These are phyloP conservation scores for Chaetomiaceae sp. DNA, from an alignment of 2,329 filamentous ascomycete genomes.

Conservation along the genomic window DNA sequence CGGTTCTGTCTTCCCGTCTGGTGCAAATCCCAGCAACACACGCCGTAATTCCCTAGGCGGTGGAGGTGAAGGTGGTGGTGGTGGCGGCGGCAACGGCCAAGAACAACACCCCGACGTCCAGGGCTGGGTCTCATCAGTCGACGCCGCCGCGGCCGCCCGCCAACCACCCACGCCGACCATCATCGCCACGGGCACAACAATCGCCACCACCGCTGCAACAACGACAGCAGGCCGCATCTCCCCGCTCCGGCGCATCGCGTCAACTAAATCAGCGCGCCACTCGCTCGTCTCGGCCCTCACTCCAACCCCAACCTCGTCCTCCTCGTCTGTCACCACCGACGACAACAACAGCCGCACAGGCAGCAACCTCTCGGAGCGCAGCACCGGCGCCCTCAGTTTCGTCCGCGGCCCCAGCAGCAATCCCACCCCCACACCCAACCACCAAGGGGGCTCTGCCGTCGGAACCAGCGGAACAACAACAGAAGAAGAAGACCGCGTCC, in stretches of 20 bases:
- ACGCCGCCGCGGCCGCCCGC: constrained; percentile 36
- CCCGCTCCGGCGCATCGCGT: constrained; percentile 8
- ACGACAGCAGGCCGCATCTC: constrained; percentile 1
- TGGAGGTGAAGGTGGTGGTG: too few relatives aligned
- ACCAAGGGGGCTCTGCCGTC: too few relatives aligned
- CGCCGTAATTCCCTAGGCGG: constrained; percentile 6
- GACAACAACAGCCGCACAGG: constrained; percentile 39
- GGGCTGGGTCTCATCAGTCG: constrained; percentile 54
- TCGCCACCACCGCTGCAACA: background rate
- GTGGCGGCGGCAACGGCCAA: constrained; percentile 21
- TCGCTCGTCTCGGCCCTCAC: background rate
- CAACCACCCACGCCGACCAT: constrained; percentile 4
- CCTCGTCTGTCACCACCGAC: background rate
- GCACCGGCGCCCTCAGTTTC: constrained; percentile 35
- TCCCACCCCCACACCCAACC: too few relatives aligned
- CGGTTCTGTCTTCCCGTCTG: constrained; percentile 20
- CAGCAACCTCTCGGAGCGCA: constrained; percentile 53
- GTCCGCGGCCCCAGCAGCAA: background rate
- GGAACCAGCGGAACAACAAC: background rate
- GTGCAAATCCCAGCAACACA: constrained; percentile 4
- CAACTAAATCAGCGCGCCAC: constrained; percentile 8
- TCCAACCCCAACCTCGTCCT: background rate
- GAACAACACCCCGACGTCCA: constrained; percentile 49
- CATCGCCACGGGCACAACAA: background rate
- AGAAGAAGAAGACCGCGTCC: constrained; percentile 2